Evolutionary conservation across 129 eudicot species (phyloP).

Genomic region (Flaveria ramosissima): DNA sequence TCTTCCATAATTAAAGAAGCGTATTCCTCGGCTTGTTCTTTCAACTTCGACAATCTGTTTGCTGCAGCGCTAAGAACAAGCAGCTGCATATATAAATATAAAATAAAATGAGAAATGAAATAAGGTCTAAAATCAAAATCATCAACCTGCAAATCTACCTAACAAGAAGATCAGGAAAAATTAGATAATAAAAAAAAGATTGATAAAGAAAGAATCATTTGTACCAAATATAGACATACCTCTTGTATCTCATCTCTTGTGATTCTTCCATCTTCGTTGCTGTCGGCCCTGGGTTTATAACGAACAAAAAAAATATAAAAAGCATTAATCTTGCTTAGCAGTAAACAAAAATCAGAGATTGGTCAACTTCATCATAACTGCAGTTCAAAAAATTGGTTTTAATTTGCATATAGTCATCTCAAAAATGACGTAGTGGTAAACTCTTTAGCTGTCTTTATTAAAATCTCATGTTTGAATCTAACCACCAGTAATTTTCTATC

Average conservation of each 20-base stretch:
- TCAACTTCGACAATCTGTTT: conserved; percentile 72
- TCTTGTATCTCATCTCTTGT: conserved; percentile 93
- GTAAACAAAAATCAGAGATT: background rate
- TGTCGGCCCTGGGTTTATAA: conserved; percentile 71
- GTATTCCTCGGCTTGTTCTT: conserved; percentile 88
- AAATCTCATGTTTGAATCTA: too few relatives aligned
- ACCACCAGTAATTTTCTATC: too few relatives aligned
- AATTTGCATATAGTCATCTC: background rate
- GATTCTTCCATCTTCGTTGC: conserved; percentile 92
- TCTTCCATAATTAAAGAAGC: conserved; percentile 97
- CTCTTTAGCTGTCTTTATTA: too few relatives aligned
- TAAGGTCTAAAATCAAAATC: background rate
- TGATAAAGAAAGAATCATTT: background rate
- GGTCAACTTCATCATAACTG: background rate
- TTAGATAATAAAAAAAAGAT: background rate
- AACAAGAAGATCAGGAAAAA: background rate
- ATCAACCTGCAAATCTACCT: background rate
- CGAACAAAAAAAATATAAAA: background rate
- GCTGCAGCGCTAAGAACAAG: conserved; percentile 94
- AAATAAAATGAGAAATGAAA: background rate
- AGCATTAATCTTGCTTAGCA: background rate
- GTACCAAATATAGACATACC: conserved; percentile 49
- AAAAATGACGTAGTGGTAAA: background rate
- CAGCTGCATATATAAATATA: conserved; percentile 51
- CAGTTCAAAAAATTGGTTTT: background rate